phyloP scores from a whole-genome alignment of 179 eudicot species.

The Dionaea muscipula region DNA sequence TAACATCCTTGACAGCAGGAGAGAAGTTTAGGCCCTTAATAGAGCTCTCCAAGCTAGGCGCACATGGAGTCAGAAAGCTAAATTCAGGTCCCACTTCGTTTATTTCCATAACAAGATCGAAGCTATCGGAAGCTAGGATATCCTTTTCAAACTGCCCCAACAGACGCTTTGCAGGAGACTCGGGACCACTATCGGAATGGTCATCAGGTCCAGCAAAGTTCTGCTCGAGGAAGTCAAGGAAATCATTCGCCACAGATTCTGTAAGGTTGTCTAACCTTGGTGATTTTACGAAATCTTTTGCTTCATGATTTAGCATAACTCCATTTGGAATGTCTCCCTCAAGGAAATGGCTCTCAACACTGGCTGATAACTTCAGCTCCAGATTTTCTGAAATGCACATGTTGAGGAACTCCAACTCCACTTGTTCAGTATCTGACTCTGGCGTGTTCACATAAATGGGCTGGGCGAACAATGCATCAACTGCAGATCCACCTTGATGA shows the following conservation, averaged over 20 bases:
- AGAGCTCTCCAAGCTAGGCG: constrained; percentile 13
- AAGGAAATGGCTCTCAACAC: constrained; percentile 20
- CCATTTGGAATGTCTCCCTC: constrained; percentile 15
- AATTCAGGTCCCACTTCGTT: constrained; percentile 26
- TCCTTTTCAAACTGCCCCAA: constrained; percentile 77
- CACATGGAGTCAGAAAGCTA: constrained; percentile 20
- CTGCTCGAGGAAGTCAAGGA: constrained; percentile 55
- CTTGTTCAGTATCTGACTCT: constrained; percentile 37
- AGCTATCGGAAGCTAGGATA: constrained; percentile 46
- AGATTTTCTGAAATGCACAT: constrained; percentile 24
- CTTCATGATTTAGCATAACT: constrained; percentile 19
- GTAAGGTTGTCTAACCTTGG: constrained; percentile 55
- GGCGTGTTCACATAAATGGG: constrained; percentile 9
- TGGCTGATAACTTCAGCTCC: constrained; percentile 28
- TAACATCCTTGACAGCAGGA: constrained; percentile 6
- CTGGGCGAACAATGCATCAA: constrained; percentile 15
- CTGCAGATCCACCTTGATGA: constrained; percentile 10
- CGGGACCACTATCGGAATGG: constrained; percentile 49
- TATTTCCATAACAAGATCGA: constrained; percentile 31
- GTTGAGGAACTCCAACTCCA: constrained; percentile 26
- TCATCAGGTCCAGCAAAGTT: constrained; percentile 40
- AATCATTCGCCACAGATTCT: constrained; percentile 56
- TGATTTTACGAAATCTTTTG: constrained; percentile 30
- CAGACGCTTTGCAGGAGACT: constrained; percentile 72
- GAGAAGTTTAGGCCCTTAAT: constrained; percentile 9